phyloP scores from a whole-genome alignment of 2,329 filamentous ascomycete species.

The Calonectria hongkongensis region DNA sequence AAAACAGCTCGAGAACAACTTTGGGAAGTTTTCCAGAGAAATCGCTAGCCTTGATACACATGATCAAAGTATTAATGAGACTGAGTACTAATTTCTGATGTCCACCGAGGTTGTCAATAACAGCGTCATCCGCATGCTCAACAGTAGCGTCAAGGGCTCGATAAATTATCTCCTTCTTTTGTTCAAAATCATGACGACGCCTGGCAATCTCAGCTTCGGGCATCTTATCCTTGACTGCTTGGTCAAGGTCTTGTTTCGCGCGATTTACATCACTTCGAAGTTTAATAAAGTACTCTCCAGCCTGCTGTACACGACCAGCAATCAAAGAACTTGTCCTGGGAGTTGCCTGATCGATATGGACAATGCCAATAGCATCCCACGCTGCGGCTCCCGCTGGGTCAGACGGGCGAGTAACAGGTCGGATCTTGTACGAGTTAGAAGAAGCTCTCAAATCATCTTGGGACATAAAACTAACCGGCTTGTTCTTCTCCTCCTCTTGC shows the following conservation, averaged over 20 bases:
- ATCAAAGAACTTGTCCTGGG: conserved; percentile 62
- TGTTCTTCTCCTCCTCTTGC: conserved; percentile 62
- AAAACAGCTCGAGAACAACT: conserved; percentile 75
- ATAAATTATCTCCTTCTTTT: conserved; percentile 69
- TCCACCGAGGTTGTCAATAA: conserved; percentile 75
- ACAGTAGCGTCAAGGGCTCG: conserved; percentile 72
- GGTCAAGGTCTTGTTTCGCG: conserved; percentile 66
- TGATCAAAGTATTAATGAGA: conserved; percentile 72
- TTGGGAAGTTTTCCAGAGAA: conserved; percentile 73
- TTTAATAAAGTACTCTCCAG: conserved; percentile 70
- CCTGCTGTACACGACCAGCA: conserved; percentile 69
- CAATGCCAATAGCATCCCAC: conserved; percentile 73
- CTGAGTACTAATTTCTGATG: conserved; percentile 75
- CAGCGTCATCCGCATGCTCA: conserved; percentile 72
- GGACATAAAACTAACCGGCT: conserved; percentile 58
- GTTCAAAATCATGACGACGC: conserved; percentile 64
- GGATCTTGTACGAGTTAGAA: conserved; percentile 56
- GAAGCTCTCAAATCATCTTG: not conserved
- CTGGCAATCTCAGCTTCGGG: conserved; percentile 59
- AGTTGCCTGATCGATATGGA: conserved; percentile 66
- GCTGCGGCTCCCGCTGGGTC: conserved; percentile 68
- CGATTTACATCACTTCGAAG: conserved; percentile 69
- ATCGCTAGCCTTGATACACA: conserved; percentile 71
- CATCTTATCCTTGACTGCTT: conserved; percentile 65
- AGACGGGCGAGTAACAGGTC: conserved; percentile 65